Base-by-base conservation (phyloP, 257 asterid genomes). In the Verbascum thapsus region DNA sequence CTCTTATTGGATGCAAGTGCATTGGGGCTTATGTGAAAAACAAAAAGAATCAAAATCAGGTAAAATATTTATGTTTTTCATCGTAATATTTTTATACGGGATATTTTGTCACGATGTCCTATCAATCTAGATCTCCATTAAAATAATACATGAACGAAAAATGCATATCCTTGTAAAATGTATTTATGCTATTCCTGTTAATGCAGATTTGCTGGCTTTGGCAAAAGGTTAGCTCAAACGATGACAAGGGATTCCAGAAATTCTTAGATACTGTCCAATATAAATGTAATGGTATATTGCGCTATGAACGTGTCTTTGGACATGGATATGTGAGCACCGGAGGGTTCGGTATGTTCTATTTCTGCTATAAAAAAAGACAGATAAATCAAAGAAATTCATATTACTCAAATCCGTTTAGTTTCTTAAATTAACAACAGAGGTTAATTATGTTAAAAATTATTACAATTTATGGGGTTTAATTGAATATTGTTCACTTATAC, bases 251-350 rank as follows among this genome's bases (percentile, higher is more conserved):
- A 12, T 94, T 90, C 74, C 99, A 94, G 78, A 88, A 81, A 63
- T 94, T 94, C 80, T 77, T 94, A 83, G 99, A 94, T 39, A 90
- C 78, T 10, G 99, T 94, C 69, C 99, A 94, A 58, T 94, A 94
- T 52, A 94, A 81, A 64, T 84, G 84, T 19, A 94, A 82, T 73
- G 89, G 98, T 68, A 94, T 94, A 70, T 65, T 87, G 69, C 94
- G 97, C 1, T 94, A 90, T 49, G 96, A 94, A 67, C 96, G 95
- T 7, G 95, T 94, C 66, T 94, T 94, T 76, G 99, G 99, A 55
- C 75, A 67, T 49, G 99, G 99, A 62, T 94, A 37, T 81, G 99
- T 94, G 53, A 90, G 97, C 90, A 94, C 99, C 0, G 99, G 99
- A 73, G 99, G 99, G 60, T 61, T 84, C 53, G 99, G 99, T 94